These are phyloP conservation scores for Chaetomium sp. DNA, from an alignment of 2,329 filamentous ascomycete species.

Conservation along the genomic window DNA sequence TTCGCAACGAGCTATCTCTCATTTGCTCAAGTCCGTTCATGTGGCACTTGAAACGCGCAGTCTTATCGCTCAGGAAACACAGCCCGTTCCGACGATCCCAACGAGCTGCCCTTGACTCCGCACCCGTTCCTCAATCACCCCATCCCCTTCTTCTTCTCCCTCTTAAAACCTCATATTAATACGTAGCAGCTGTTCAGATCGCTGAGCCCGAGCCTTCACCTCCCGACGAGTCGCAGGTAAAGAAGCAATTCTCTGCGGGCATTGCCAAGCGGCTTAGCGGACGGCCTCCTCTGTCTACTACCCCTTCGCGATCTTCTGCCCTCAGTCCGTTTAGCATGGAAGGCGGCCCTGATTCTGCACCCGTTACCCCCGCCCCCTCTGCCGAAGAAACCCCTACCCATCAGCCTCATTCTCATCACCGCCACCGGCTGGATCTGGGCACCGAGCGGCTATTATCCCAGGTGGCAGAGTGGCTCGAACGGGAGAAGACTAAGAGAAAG, in stretches of 20 bases:
- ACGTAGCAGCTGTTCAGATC: conserved; percentile 56
- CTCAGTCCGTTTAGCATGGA: conserved; percentile 45
- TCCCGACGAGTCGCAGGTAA: conserved; percentile 43
- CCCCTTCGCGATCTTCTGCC: conserved; percentile 51
- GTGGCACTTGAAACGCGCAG: conserved; percentile 4
- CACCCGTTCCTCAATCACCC: not conserved
- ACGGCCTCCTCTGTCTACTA: conserved; percentile 42
- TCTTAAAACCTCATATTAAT: conserved; percentile 8
- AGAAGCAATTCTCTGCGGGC: conserved; percentile 50
- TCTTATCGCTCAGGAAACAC: not conserved
- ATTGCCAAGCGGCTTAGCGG: conserved; percentile 50
- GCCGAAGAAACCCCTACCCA: conserved; percentile 36
- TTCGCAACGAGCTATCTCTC: not conserved
- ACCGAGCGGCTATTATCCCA: conserved; percentile 23
- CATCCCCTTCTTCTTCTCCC: not conserved
- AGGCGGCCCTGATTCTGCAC: conserved; percentile 33
- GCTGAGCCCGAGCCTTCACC: conserved; percentile 51
- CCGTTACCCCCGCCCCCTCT: conserved; percentile 35
- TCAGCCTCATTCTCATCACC: conserved; percentile 40
- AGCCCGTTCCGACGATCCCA: not conserved
- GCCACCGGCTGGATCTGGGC: conserved; percentile 39
- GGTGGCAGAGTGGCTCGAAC: conserved; percentile 77
- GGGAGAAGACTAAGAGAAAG: conserved; percentile 71
- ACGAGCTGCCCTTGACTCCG: not conserved
- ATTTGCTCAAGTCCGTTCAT: conserved; percentile 3